Conservation (phyloP, 164 flowering plant genomes). For the Annona cherimola region DNA sequence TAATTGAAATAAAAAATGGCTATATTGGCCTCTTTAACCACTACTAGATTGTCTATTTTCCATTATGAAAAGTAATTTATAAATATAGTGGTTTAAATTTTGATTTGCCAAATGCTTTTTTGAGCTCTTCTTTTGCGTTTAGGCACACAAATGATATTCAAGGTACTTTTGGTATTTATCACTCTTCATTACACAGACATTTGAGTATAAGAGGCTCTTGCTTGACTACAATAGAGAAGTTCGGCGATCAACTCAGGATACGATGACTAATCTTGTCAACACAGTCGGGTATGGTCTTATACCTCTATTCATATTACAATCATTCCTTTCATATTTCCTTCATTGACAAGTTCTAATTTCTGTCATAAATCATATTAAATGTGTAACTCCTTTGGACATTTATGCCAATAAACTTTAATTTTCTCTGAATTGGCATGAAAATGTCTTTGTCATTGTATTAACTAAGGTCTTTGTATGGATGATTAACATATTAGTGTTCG, state of each 20-base stretch:
- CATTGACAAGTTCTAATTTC: background rate
- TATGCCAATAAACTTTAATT: background rate
- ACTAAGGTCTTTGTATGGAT: too few relatives aligned
- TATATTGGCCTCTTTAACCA: too few relatives aligned
- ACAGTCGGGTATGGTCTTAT: slow-evolving; percentile 62
- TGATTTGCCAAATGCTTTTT: background rate
- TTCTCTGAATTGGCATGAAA: background rate
- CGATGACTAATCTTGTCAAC: slow-evolving; percentile 69
- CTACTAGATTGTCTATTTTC: too few relatives aligned
- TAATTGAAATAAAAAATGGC: too few relatives aligned
- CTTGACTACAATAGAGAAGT: slow-evolving; percentile 91
- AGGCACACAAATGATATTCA: background rate
- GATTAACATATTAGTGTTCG: too few relatives aligned
- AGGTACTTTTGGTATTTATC: background rate
- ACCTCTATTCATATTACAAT: slow-evolving; percentile 10
- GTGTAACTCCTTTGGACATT: background rate
- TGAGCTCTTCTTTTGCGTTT: background rate
- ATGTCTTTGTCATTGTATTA: background rate
- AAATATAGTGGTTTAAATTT: background rate
- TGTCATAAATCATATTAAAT: too few relatives aligned
- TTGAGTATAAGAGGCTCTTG: slow-evolving; percentile 87
- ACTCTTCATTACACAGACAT: slow-evolving; percentile 40
- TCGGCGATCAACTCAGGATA: slow-evolving; percentile 87
- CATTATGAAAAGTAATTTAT: too few relatives aligned
- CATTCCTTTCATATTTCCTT: background rate